A percentile compares a stretch with the other conserved stretches of the same genome.
Conservation (phyloP, 179 eudicot genomes). For the Sideroxylon spinosum region DNA sequence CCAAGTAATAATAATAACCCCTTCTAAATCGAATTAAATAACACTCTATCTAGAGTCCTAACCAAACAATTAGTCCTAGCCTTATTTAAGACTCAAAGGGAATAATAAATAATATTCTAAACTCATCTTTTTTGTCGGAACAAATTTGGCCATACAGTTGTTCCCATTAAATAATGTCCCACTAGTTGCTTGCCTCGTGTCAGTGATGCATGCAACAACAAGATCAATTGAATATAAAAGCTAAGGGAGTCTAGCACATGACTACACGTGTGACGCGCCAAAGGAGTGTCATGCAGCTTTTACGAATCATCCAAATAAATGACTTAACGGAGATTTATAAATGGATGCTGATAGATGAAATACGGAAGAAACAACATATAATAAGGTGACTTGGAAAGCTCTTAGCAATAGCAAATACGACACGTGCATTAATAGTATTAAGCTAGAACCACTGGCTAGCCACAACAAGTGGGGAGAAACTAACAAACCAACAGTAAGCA, state of each 20-base stretch:
- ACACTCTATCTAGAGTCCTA: not conserved
- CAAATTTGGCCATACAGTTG: not conserved
- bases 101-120: not conserved
- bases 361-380: not conserved
- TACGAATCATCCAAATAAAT: not conserved
- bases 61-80: not conserved
- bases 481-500: not conserved
- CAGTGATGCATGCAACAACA: not conserved
- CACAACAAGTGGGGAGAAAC: not conserved
- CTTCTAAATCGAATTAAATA: not conserved
- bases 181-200: not conserved
- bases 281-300: not conserved
- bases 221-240: not conserved
- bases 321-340: not conserved
- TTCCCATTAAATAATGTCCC: not conserved
- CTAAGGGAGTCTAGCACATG: not conserved
- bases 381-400: not conserved
- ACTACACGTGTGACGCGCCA: not conserved
- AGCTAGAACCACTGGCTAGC: conserved; percentile 1
- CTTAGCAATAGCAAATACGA: not conserved
- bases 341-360: not conserved
- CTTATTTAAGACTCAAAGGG: not conserved
- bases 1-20: not conserved
- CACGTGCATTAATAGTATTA: conserved; percentile 4
- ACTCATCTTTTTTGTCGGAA: not conserved